Evolutionary conservation across 129 eudicot species (phyloP).

Genomic region (Pittosporum tobira): DNA sequence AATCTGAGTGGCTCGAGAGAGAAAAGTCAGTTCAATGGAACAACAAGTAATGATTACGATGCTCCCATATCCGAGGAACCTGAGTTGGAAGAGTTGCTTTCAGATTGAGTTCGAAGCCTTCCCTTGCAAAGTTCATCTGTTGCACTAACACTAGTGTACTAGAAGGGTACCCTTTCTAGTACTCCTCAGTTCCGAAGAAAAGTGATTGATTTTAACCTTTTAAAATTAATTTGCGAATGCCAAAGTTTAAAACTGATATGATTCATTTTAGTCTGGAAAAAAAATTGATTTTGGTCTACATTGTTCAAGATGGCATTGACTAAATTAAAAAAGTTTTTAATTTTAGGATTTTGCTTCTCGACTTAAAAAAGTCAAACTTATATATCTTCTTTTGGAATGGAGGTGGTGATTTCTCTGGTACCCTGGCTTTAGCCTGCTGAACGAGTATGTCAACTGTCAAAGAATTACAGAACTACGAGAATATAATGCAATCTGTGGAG

Average conservation of each 20-base stretch:
- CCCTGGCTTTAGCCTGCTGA: constrained; percentile 1
- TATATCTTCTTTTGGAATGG: no score
- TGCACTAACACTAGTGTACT: not conserved
- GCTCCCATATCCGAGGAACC: constrained; percentile 52
- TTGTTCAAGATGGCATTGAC: no score
- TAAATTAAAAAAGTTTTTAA: no score
- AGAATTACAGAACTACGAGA: not conserved
- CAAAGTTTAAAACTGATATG: no score
- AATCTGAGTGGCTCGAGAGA: constrained; percentile 31
- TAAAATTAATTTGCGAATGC: no score
- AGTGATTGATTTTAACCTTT: no score
- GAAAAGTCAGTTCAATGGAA: constrained; percentile 33
- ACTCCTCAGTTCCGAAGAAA: no score
- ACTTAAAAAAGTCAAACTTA: no score
- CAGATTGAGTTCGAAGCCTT: constrained; percentile 36
- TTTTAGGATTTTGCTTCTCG: no score
- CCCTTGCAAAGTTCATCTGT: not conserved
- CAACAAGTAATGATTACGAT: constrained; percentile 58
- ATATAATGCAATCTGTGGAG: constrained; percentile 4
- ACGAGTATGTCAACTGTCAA: not conserved
- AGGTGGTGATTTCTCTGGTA: no score
- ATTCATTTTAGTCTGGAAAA: no score
- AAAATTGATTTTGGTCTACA: no score
- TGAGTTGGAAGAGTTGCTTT: constrained; percentile 76
- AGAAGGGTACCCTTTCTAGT: not conserved